A percentile compares a stretch with the other conserved stretches of the same genome.
Conservation (phyloP, 202 grass and related monocot species). For the Schoenoplectus triqueter region DNA sequence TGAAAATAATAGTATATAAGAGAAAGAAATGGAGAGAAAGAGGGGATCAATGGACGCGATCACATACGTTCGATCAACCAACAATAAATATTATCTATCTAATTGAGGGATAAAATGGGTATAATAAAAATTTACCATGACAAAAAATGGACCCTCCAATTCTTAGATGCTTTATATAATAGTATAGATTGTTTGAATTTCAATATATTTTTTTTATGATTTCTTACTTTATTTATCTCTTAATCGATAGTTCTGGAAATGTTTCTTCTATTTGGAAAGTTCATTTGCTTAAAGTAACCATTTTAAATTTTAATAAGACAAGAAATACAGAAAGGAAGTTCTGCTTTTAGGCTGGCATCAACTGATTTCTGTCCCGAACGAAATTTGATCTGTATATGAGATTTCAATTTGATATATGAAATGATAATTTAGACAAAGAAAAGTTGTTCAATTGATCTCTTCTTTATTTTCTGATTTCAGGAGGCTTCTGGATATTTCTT, state of each 20-base stretch:
- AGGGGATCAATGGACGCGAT: no score
- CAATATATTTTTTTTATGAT: neutral
- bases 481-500: slow-evolving; percentile 96
- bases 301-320: neutral
- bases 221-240: neutral
- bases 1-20: no score
- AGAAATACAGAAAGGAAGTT: neutral
- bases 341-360: neutral
- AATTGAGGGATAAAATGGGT: no score
- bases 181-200: neutral
- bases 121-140: no score
- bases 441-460: neutral
- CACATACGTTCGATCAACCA: no score
- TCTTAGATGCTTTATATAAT: no score
- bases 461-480: slow-evolving; percentile 52
- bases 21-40: no score
- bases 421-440: neutral
- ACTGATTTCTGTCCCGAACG: neutral
- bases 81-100: no score
- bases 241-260: neutral
- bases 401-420: neutral
- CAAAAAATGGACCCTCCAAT: no score
- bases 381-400: slow-evolving; percentile 18
- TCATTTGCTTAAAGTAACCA: neutral
- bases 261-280: neutral